Evolutionary conservation across 257 asterid species (phyloP), one percentile per base, ranked within the genome.

Genomic region (Jacaranda mimosifolia): DNA sequence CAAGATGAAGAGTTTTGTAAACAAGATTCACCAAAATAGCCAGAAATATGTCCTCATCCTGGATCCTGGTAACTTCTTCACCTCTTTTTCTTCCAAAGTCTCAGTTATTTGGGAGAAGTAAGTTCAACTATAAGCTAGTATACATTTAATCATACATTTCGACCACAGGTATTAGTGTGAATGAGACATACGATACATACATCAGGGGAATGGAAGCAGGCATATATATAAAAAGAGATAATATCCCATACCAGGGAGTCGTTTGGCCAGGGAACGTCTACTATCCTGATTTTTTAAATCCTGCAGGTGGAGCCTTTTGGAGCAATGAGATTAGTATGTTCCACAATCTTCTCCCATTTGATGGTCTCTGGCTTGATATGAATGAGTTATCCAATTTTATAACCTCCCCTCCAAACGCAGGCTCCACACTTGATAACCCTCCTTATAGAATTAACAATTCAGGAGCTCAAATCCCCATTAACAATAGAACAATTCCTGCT

Each of bases 381-480:
- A 81, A 81, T 58, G 82, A 81, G 70, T 0, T 77, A 42, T 72
- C 82, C 35, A 81, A 81, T 45, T 81, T 81, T 72, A 57, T 70
- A 13, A 39, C 68, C 15, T 79, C 72, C 9, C 63, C 82, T 42
- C 74, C 82, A 10, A 53, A 64, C 11, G 73, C 89, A 58, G 65
- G 43, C 36, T 84, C 91, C 4, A 68, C 51, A 13, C 71, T 84
- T 46, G 89, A 85, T 68, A 71, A 83, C 63, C 91, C 89, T 13
- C 91, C 91, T 5, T 83, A 87, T 35, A 85, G 80, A 64, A 83
- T 87, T 6, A 87, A 87, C 80, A 82, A 84, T 45, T 73, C 67
- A 11, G 86, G 87, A 57, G 72, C 51, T 32, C 73, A 77, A 59
- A 12, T 46, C 43, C 46, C 89, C 21, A 72, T 87, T 49, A 78